Evolutionary conservation across 1,284 basidiomycete genomes (phyloP).

Genomic region (Sanguinoderma infundibulare): DNA sequence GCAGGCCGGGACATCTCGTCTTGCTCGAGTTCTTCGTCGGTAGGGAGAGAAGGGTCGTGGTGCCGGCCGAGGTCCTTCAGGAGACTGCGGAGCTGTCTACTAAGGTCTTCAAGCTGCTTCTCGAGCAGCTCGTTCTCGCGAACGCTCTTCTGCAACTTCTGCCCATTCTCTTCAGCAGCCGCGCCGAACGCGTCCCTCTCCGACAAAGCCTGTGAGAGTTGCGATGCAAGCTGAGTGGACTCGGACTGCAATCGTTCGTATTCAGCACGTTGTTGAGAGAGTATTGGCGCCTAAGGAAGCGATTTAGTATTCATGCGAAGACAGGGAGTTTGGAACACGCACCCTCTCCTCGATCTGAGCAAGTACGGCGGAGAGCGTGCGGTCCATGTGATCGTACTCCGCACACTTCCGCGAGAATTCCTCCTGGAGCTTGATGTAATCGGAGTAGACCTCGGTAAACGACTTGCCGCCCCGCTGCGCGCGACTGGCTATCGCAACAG

Average conservation of each 20-base stretch:
- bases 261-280: slow-evolving; percentile 86
- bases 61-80: slow-evolving; percentile 80
- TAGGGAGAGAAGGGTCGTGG: slow-evolving; percentile 82
- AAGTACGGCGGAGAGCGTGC: slow-evolving; percentile 73
- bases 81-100: slow-evolving; percentile 83
- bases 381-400: slow-evolving; percentile 84
- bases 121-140: slow-evolving; percentile 78
- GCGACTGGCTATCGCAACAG: slow-evolving; percentile 82
- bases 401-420: slow-evolving; percentile 77
- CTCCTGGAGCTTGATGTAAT: slow-evolving; percentile 85
- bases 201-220: slow-evolving; percentile 73
- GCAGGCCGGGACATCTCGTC: slow-evolving; percentile 44
- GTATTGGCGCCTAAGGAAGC: slow-evolving; percentile 73
- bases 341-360: slow-evolving; percentile 90
- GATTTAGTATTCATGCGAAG: neutral
- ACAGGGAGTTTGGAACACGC: slow-evolving; percentile 29
- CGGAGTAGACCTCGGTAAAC: slow-evolving; percentile 91
- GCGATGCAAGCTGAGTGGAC: slow-evolving; percentile 77
- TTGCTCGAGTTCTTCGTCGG: slow-evolving; percentile 70
- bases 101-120: slow-evolving; percentile 84
- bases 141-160: slow-evolving; percentile 63
- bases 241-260: slow-evolving; percentile 82
- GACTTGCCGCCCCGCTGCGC: slow-evolving; percentile 82
- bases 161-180: slow-evolving; percentile 58
- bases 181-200: slow-evolving; percentile 64